Base-by-base conservation (phyloP, 768 basidiomycete species). In the Psilocybe cubensis region DNA sequence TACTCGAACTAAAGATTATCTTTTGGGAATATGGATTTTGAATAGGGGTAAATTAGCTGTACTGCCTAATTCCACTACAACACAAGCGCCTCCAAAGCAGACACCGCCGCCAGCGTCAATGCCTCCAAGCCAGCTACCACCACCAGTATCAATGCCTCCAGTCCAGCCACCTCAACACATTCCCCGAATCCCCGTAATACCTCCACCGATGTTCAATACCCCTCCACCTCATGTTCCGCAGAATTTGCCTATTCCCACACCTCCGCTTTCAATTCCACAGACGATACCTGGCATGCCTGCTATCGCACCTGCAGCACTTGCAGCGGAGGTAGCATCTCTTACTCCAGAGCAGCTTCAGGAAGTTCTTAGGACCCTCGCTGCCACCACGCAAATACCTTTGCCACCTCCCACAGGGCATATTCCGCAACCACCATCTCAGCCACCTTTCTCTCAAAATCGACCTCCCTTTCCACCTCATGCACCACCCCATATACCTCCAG, bases 11-110 rank as follows among this genome's bases (percentile, higher is more conserved):
- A 68, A 74, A 2, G 84, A 92, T 66, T 86, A 86, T 58, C 79
- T 96, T 35, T 75, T 96, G 42, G 91, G 90, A 21, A 85, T 96
- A 12, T 94, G 92, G 84, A 82, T 96, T n/a, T 77, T 95, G 17
- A 84, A 82, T 64, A 94, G 89, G 70, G 93, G 91, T 23, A 92
- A 86, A 71, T 81, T 93, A 3, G 79, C 76, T n/a, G 73, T 79
- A 17, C 78, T 77, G 21, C 74, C 79, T 1, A 66, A 74, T 17
- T 33, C 70, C 21, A 60, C 66, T 27, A 56, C 58, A 41, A 50
- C 66, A n/a, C n/a, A n/a, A n/a, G n/a, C n/a, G n/a, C n/a, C n/a
- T n/a, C n/a, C n/a, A n/a, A n/a, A n/a, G n/a, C n/a, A n/a, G n/a
- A n/a, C n/a, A 43, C 42, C 68, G 45, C 28, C 64, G 41, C 54